Base-by-base conservation (phyloP, 345 rosid species). In the Geranium rotundifolium region DNA sequence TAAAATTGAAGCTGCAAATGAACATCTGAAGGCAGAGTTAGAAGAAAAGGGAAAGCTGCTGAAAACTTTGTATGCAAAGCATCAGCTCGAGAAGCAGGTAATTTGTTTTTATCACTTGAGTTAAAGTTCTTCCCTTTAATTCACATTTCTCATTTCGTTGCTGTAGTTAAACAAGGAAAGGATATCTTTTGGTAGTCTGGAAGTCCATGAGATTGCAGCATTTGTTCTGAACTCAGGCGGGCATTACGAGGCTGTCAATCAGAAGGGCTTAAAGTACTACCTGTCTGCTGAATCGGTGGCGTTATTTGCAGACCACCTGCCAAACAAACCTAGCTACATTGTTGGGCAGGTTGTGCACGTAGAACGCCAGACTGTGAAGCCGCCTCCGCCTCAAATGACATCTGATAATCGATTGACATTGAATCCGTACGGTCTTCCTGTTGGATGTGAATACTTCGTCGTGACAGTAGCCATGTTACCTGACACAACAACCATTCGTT, bases 11-110 rank as follows among this genome's bases (percentile, higher is more conserved):
- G 78, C 79, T 63, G 74, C 79, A 61, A 84, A 86, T 63, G 95
- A 85, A 73, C 82, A 76, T 71, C 85, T 90, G 54, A 80, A 71
- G 72, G 88, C 85, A 78, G 96, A 90, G 41, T 62, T 90, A 69
- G 88, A 85, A 60, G 96, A 81, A 64, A 90, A 90, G 79, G 81
- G 82, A 65, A 91, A 88, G 77, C 79, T 85, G 60, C 81, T 84
- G 58, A 81, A 86, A 73, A 82, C 89, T n/a, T 63, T 90, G 69
- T 88, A 81, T 69, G 72, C 85, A 23, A 95, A 90, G 77, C 97
- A 81, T 74, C 97, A 88, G 76, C 87, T 80, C 63, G 97, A 88
- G 82, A 90, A 90, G 78, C 99, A 90, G 99, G 99, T 95, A 75
- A 76, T 10, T 39, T 65, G 37, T 19, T 34, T 65, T 63, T 18